Conservation (phyloP, 2,329 filamentous ascomycete genomes). For the Scedosporium dehoogii region DNA sequence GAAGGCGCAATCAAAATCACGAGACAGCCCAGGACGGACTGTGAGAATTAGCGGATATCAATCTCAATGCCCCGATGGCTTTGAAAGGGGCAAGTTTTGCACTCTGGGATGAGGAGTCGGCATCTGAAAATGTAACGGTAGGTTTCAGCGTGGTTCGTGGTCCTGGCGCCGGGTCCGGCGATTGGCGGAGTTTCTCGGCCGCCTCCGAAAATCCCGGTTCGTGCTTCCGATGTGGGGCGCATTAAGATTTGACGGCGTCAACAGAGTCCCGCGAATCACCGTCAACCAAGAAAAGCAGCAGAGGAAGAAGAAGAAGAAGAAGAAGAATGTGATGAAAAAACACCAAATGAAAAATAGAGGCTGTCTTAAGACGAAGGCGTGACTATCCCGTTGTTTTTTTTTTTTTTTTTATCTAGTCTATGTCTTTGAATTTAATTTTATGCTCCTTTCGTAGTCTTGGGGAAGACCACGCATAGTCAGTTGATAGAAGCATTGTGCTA, state of each 20-base stretch:
- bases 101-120: neutral
- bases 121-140: neutral
- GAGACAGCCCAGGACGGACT: neutral
- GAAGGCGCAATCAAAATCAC: neutral
- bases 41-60: neutral
- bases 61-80: neutral
- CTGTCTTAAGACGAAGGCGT: no score
- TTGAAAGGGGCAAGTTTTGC: neutral
- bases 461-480: no score
- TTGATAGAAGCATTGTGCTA: neutral
- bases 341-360: no score
- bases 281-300: neutral
- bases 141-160: neutral
- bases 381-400: no score
- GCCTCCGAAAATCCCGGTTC: constrained; percentile 2
- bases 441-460: no score
- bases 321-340: neutral
- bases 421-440: no score
- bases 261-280: neutral
- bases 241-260: neutral
- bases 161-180: neutral
- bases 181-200: constrained; percentile 6
- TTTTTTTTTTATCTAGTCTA: no score
- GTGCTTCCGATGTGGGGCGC: neutral
- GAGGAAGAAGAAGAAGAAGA: neutral